Base-by-base conservation (phyloP, 805 yeast genomes). In the Candida chilensis region DNA sequence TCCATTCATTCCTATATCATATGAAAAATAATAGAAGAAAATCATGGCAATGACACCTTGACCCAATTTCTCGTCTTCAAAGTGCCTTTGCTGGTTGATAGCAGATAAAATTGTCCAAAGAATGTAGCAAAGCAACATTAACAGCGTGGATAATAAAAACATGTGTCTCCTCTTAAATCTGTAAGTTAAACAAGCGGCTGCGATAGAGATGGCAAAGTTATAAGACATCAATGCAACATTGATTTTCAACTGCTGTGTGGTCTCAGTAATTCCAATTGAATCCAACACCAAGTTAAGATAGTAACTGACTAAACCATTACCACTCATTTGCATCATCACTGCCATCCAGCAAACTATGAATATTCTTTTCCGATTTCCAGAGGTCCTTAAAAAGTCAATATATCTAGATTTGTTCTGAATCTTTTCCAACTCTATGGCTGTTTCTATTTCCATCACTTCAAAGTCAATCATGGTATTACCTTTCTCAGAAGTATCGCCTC, bases 231-330 rank as follows among this genome's bases (percentile, higher is more conserved):
- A n/a, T n/a, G n/a, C n/a, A n/a, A n/a, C n/a, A n/a, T n/a, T n/a
- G n/a, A n/a, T n/a, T n/a, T n/a, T n/a, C n/a, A n/a, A n/a, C n/a
- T n/a, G n/a, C n/a, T n/a, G n/a, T n/a, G n/a, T n/a, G n/a, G n/a
- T n/a, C n/a, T n/a, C n/a, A n/a, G n/a, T n/a, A n/a, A n/a, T n/a
- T n/a, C n/a, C n/a, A n/a, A n/a, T n/a, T n/a, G n/a, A n/a, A n/a
- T n/a, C n/a, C n/a, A n/a, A n/a, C n/a, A n/a, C n/a, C n/a, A n/a
- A n/a, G 30, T 44, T 57, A 31, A 67, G 47, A 42, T 66, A 67
- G 52, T 65, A 65, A 2, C 68, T 59, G 11, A 67, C 66, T 31
- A 66, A 47, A 32, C 67, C 70, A 39, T 62, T 65, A 41, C 74
- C 74, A 13, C 62, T 54, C 34, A 61, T 50, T 34, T 59, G 67